Evolutionary conservation across 179 eudicot genomes (phyloP).

Genomic region (Gypsophila paniculata): DNA sequence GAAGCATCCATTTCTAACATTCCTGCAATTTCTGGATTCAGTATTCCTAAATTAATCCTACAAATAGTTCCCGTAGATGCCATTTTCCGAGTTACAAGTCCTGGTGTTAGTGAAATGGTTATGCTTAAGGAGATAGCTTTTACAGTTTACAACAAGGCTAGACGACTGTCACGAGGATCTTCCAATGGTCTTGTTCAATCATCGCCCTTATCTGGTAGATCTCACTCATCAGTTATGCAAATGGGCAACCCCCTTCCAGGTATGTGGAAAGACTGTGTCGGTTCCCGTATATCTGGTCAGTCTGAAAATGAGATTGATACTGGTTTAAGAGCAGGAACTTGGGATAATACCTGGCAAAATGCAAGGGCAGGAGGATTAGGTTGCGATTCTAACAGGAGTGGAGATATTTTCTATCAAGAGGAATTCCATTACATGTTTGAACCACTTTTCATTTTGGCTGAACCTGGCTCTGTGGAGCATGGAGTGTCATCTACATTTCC

Average conservation of each 20-base stretch:
- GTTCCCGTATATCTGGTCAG: conserved; percentile 60
- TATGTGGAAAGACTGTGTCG: conserved; percentile 90
- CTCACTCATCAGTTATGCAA: conserved; percentile 59
- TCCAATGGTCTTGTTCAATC: conserved; percentile 51
- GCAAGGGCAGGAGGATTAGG: conserved; percentile 64
- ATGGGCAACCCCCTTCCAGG: conserved; percentile 67
- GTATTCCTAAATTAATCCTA: conserved; percentile 77
- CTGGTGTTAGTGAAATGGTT: conserved; percentile 64
- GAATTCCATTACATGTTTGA: conserved; percentile 79
- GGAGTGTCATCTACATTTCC: conserved; percentile 52
- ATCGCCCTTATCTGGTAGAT: conserved; percentile 51
- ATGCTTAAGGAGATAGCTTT: conserved; percentile 90
- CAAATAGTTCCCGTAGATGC: conserved; percentile 89
- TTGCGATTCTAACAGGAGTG: conserved; percentile 56
- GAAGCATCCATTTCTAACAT: conserved; percentile 79
- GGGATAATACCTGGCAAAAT: conserved; percentile 92
- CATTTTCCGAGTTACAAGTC: conserved; percentile 80
- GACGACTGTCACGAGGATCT: conserved; percentile 64
- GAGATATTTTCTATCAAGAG: conserved; percentile 55
- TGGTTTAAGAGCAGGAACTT: conserved; percentile 58
- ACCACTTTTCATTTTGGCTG: conserved; percentile 92
- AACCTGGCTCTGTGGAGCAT: conserved; percentile 83
- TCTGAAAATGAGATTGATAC: conserved; percentile 76
- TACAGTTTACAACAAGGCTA: conserved; percentile 93
- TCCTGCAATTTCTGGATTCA: conserved; percentile 81